These are phyloP conservation scores for Salvia rosmarinus DNA, from an alignment of 257 asterid species.

Conservation along the genomic window DNA sequence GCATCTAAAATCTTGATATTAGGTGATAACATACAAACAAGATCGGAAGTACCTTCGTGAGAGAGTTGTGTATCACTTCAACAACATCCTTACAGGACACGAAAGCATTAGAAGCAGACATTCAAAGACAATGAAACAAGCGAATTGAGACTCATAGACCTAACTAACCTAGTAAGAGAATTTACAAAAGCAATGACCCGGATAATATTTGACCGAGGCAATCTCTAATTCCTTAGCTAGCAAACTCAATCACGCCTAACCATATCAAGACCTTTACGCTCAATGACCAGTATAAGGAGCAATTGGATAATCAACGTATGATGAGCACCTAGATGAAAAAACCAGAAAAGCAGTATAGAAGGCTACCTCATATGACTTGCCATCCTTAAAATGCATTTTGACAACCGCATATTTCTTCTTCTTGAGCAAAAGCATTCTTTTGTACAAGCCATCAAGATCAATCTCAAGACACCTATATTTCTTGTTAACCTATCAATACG, in stretches of 20 bases:
- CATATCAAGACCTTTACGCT: constrained; percentile 57
- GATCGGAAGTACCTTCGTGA: constrained; percentile 63
- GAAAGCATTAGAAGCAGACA: too few species aligned
- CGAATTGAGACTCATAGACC: neutral
- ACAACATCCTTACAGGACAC: too few species aligned
- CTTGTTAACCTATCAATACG: constrained; percentile 73
- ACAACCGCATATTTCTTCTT: constrained; percentile 97
- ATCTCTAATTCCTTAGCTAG: constrained; percentile 85
- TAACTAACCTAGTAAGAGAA: constrained; percentile 5
- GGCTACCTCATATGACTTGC: constrained; percentile 70
- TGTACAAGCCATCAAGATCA: constrained; percentile 91
- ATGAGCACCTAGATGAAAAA: constrained; percentile 21
- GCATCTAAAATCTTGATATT: constrained; percentile 15
- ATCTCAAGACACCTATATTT: constrained; percentile 93
- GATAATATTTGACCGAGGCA: constrained; percentile 86
- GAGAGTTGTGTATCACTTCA: constrained; percentile 87
- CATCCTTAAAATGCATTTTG: constrained; percentile 82
- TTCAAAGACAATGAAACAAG: too few species aligned
- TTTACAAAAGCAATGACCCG: constrained; percentile 49
- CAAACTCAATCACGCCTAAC: constrained; percentile 81
- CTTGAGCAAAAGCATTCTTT: neutral
- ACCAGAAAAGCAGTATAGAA: constrained; percentile 28
- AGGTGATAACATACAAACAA: constrained; percentile 23
- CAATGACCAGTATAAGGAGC: constrained; percentile 61
- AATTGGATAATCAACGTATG: constrained; percentile 28